Base-by-base conservation (phyloP, 2,329 filamentous ascomycete genomes). In the Fusarium sp. region DNA sequence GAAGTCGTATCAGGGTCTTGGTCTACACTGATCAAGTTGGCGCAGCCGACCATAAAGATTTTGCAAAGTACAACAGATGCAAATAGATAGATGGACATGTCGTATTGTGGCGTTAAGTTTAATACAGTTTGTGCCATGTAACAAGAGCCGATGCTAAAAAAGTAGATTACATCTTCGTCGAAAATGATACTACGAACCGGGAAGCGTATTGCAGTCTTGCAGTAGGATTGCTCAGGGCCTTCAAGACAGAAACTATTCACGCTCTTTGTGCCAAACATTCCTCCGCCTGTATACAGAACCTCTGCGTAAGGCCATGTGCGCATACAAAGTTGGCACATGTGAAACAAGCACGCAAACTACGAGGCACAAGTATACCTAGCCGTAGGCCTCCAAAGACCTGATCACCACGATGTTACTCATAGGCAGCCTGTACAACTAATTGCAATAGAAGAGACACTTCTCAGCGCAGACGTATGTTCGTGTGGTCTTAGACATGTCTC, bases 401-500 rank as follows among this genome's bases (percentile, higher is more conserved):
- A 30, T 51, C 62, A 53, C 49, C 46, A 62, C 50, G 32, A 51
- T 26, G 56, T 53, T 51, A 33, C 60, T 40, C 40, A 65, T 17
- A 56, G 39, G 35, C 44, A 30, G 52, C 35, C 54, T 52, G 65
- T 63, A 45, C 55, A 48, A 68, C 62, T 40, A 9, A 13, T 19
- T 20, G 39, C 33, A 43, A 30, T 20, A 59, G 47, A 51, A 26
- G 46, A 53, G 33, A 30, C 46, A 28, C 19, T 55, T 55, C n/a
- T 46, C 19, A 19, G 55, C 54, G 41, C 41, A 49, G 45, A 43
- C 17, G 15, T 53, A 15, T 49, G 39, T 35, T 67, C 49, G 58
- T 49, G 44, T 44, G 40, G 65, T 70, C 57, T 66, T 32, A 68
- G 62, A 64, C 62, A 61, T 65, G 56, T 68, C 62, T 63, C 43